Base-by-base conservation (phyloP, 2,329 filamentous ascomycete genomes). In the Teratosphaeria destructans region DNA sequence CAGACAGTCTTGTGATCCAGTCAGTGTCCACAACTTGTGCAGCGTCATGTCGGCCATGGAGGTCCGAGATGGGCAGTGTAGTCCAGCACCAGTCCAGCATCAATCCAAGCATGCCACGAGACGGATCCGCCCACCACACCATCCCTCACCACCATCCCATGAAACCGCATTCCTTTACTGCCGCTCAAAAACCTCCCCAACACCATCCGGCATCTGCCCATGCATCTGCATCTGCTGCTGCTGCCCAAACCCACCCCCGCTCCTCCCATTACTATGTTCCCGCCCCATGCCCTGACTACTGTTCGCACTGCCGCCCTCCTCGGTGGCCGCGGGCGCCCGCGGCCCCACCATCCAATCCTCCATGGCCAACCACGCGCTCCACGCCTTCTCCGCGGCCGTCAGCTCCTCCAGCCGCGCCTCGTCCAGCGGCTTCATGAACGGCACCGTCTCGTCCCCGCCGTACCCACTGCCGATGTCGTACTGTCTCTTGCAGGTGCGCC, bases 361-460 rank as follows among this genome's bases (percentile, higher is more conserved):
- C 90, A 96, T 95, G 12, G 90, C 90, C 35, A 96, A 77, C 93
- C 93, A 97, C 68, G 93, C 87, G 71, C 90, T 95, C 94, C 94
- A 99, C 61, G 82, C 85, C 62, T 83, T 82, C 76, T 97, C 93
- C 0, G 92, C 92, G 14, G 79, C 82, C 63, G 89, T 83, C 62
- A 97, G 89, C 76, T 97, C 94, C 26, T 84, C 82, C 68, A 93
- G 85, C 7, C 84, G 83, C 58, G 85, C 83, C 67, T 88, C 85
- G 47, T 67, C 65, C n/a, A 96, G 77, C 4, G 93, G 91, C 65
- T 86, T 85, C 67, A 97, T 77, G 71, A 95, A 97, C 0, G 94
- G 94, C 1, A 96, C 84, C 2, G 84, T 88, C 77, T 97, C 91
- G 58, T 90, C 83, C 3, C 82, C 83, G 27, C 87, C 85, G 3